Evolutionary conservation across 768 basidiomycete species (phyloP).

Genomic region (Pulveroboletus ravenelii): DNA sequence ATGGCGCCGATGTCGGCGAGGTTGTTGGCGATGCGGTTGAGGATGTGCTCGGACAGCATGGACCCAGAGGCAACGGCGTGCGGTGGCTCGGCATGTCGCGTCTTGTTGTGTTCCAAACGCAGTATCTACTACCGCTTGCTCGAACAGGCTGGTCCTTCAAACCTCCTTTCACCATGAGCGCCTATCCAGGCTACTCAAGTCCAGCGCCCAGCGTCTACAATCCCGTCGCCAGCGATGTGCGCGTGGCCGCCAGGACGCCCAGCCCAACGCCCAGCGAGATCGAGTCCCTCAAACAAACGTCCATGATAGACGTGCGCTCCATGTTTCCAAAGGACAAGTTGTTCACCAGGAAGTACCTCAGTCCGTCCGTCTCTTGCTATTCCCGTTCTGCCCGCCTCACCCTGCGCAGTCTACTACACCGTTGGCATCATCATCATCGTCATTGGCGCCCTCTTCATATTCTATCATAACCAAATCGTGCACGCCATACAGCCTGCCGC

Average conservation of each 20-base stretch:
- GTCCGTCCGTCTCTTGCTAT: slow-evolving; percentile 34
- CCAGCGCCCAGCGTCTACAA: slow-evolving; percentile 8
- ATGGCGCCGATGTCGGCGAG: slow-evolving; percentile 27
- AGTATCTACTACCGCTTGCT: no score
- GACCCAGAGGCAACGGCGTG: no score
- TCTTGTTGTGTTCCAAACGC: no score
- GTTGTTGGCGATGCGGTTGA: slow-evolving; percentile 24
- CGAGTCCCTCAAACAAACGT: slow-evolving; percentile 37
- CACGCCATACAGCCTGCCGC: slow-evolving; percentile 42
- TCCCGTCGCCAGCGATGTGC: slow-evolving; percentile 13
- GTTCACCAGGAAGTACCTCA: slow-evolving; percentile 51
- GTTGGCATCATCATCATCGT: slow-evolving; percentile 42
- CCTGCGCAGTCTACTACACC: slow-evolving; percentile 44
- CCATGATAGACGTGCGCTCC: slow-evolving; percentile 44
- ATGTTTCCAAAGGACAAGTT: slow-evolving; percentile 46
- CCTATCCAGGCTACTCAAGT: slow-evolving; percentile 12
- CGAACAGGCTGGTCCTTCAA: not conserved
- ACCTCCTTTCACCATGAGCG: slow-evolving; percentile 11
- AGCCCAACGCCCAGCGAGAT: slow-evolving; percentile 63
- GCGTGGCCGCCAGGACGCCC: slow-evolving; percentile 41
- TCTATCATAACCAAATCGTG: slow-evolving; percentile 62
- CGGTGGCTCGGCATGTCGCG: no score
- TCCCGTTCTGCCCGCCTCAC: not conserved
- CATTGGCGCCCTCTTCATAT: slow-evolving; percentile 47
- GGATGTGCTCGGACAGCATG: not conserved